Base-by-base conservation (phyloP, 305 asterid genomes). In the Rubia balearica region DNA sequence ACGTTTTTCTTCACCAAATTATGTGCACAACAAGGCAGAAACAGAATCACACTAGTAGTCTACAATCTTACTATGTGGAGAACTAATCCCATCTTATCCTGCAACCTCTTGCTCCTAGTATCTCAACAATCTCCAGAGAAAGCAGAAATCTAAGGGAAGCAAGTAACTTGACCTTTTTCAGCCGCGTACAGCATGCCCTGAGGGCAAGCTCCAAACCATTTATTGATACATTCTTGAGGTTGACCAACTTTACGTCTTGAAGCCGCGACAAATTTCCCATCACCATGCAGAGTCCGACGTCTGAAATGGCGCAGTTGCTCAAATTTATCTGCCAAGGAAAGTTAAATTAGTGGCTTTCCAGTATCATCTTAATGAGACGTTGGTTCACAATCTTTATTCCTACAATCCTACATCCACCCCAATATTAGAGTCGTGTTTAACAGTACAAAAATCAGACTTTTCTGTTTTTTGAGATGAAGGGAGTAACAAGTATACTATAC, bases 271-370 rank as follows among this genome's bases (percentile, higher is more conserved):
- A 81, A 83, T 83, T 87, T 74, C 89, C 91, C 90, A 89, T 78
- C 76, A 89, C 74, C 86, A 83, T 79, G 88, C 91, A 87, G 53
- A 87, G 77, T 45, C 91, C 92, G 77, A 79, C 81, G 45, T 89
- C 90, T 22, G 90, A 83, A 65, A 89, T 85, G 22, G 74, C 73
- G 61, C 84, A 77, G 19, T 85, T 83, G 55, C 91, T 76, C 53
- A 89, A 63, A 78, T 89, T 89, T 38, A 89, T 81, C 96, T 87
- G 93, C 77, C 27, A n/a, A 49, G 72, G n/a, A 46, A 63, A 36
- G 61, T 21, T 7, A 71, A 13, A 48, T 69, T 7, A 71, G 68
- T 62, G 46, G 24, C 13, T 1, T 66, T 5, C 12, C 36, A 43
- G 10, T 6, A 66, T 19, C 70, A 43, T 66, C 41, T 45, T 65